Evolutionary conservation across 1,284 basidiomycete species (phyloP), one percentile per base, ranked within the genome.

Genomic region (Ganoderma lingzhi): DNA sequence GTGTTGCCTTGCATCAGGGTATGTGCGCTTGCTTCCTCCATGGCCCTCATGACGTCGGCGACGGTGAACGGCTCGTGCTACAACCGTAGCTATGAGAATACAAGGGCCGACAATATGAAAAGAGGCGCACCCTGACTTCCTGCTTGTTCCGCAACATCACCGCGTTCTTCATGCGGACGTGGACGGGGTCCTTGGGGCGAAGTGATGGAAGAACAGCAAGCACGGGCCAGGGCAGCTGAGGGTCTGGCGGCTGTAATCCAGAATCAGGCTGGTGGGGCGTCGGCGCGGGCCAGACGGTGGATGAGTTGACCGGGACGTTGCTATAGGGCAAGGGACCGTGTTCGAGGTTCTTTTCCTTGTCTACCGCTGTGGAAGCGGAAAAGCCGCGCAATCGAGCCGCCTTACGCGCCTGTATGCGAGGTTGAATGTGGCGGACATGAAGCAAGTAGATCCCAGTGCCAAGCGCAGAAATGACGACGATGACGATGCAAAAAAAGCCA

Each of bases 41-140:
- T 55, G 35, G 65, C 41, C n/a, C 28, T 37, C 44, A 30, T 45
- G 35, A 66, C 59, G 28, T 62, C 65, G 12, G 59, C 32, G 35
- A 66, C 32, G 30, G 65, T 62, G 37, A 62, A 66, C 3, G 65
- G 59, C 45, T 66, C 65, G 35, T 51, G 48, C 65, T 66, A n/a
- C 37, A 32, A 41, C 28, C n/a, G n/a, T n/a, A 30, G 14, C n/a
- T 6, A 42, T 44, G 10, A 42, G 37, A 30, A 32, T 30, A 35
- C n/a, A 30, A 58, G 28, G 28, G n/a, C 6, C 19, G 41, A 6
- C 23, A 2, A 19, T 28, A 3, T 44, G 41, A 37, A 10, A 3
- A 19, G 1, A 32, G 39, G 30, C 65, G 60, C 8, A 66, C 65
- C 59, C 62, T 66, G 23, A 19, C 28, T 12, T 62, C 59, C 1